Base-by-base conservation (phyloP, 306 rosid species). In the Hylodesmum podocarpum region DNA sequence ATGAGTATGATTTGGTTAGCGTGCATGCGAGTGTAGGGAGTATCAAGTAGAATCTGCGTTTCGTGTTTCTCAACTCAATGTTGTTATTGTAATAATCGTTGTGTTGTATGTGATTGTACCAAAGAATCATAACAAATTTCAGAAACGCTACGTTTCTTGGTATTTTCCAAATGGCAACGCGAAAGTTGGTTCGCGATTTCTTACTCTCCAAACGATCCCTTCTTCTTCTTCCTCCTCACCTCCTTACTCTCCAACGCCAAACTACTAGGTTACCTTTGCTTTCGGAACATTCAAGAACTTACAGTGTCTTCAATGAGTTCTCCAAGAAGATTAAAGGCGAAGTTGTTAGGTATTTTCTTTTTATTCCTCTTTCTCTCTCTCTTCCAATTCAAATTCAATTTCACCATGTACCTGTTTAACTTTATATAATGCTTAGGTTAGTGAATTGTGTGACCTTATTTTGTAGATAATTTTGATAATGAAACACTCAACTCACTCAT, bases 271-370 rank as follows among this genome's bases (percentile, higher is more conserved):
- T 84, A 19, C 75, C 77, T 55, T 83, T 82, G 86, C 75, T 77
- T 63, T 49, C 84, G 40, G 76, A 84, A 9, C 81, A 87, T 61
- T 78, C 87, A 39, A 81, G 63, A 69, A 79, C 78, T 18, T 91
- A 84, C 73, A 88, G 91, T 44, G 93, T 87, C 37, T 92, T 96
- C 87, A 89, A 91, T 62, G 96, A 91, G 44, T 92, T 92, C 72
- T 92, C 99, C 4, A 80, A 86, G 85, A 77, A 91, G 77, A 44
- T 95, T 63, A 89, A 87, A 86, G 97, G 90, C 68, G 97, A 96
- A 89, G 91, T 88, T 22, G 80, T 79, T 34, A 88, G 86, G 99
- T 96, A 87, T 53, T 61, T 25, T 18, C 44, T 73, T 11, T 40
- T 25, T 18, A 31, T 73, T 11, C 25, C 19, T n/a, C 39, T 8